Percentiles rank a stretch among this genome's conserved stretches.
phyloP scores from a whole-genome alignment of 1,284 basidiomycete species.

The Calocybe gambosa region DNA sequence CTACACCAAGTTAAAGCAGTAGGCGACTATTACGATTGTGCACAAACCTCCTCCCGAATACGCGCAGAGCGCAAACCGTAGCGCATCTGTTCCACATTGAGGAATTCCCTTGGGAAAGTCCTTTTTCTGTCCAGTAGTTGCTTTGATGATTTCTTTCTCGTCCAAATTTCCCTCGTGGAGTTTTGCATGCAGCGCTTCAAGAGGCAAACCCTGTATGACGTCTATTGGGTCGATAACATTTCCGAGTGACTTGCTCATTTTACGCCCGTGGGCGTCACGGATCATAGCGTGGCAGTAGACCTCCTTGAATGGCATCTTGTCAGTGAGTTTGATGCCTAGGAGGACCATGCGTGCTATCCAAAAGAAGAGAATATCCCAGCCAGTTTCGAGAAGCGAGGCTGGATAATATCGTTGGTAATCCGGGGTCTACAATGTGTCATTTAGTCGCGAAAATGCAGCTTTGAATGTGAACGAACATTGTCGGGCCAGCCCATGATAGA shows the following conservation, averaged over 20 bases:
- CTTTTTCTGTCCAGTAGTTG: slow-evolving; percentile 95
- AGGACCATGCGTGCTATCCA: slow-evolving; percentile 99
- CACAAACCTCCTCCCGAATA: slow-evolving; percentile 82
- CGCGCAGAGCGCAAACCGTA: slow-evolving; percentile 93
- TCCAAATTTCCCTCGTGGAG: slow-evolving; percentile 91
- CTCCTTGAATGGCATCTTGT: slow-evolving; percentile 90
- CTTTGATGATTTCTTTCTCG: slow-evolving; percentile 89
- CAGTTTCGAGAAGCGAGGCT: slow-evolving; percentile 87
- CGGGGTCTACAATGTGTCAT: slow-evolving; percentile 40
- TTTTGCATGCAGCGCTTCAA: slow-evolving; percentile 86
- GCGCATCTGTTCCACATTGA: slow-evolving; percentile 95
- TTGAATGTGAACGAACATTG: slow-evolving; percentile 64
- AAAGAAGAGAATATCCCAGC: slow-evolving; percentile 99
- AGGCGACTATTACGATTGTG: not conserved
- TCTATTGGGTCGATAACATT: slow-evolving; percentile 99
- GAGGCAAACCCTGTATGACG: slow-evolving; percentile 83
- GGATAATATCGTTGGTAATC: slow-evolving; percentile 88
- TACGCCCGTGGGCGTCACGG: slow-evolving; percentile 95
- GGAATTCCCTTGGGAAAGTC: slow-evolving; percentile 99
- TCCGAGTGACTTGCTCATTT: slow-evolving; percentile 98
- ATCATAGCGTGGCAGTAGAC: slow-evolving; percentile 99
- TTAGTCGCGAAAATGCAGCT: too few relatives aligned
- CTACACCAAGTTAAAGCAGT: slow-evolving; percentile 20
- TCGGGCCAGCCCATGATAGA: slow-evolving; percentile 98
- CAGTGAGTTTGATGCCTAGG: slow-evolving; percentile 88